Conservation (phyloP, 169 alveolate genomes). For the Theileria luwenshuni region DNA sequence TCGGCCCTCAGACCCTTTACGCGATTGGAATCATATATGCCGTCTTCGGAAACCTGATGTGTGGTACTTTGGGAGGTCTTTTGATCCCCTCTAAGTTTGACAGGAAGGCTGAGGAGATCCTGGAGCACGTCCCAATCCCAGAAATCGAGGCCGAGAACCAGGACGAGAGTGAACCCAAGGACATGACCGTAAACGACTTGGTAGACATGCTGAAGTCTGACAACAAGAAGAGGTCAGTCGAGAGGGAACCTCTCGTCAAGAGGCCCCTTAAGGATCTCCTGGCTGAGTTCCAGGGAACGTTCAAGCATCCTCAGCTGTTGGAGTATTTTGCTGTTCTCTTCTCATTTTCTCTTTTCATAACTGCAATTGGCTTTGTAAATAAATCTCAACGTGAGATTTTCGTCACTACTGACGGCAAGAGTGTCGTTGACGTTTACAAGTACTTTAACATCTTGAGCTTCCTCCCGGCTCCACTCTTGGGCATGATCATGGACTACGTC, state of each 20-base stretch:
- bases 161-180: no score
- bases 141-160: no score
- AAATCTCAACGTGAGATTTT: conserved; percentile 47
- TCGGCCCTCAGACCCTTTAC: conserved; percentile 1
- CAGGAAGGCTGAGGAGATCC: not conserved
- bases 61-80: conserved; percentile 20
- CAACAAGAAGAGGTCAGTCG: not conserved
- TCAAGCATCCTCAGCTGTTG: conserved; percentile 19
- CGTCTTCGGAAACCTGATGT: conserved; percentile 16
- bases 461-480: conserved; percentile 56
- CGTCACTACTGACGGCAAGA: conserved; percentile 7
- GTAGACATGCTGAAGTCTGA: not conserved
- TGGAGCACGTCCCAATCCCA: not conserved
- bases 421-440: conserved; percentile 7
- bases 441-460: conserved; percentile 32
- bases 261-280: not conserved
- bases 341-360: conserved; percentile 24
- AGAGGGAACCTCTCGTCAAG: not conserved
- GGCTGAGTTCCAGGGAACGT: not conserved
- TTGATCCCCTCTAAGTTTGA: conserved; percentile 16
- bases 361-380: conserved; percentile 43
- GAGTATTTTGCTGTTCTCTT: conserved; percentile 17
- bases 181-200: not conserved
- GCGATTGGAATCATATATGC: conserved; percentile 28
- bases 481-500: conserved; percentile 42